Conservation (phyloP, 169 alveolate species). For the Perkinsus marinus region DNA sequence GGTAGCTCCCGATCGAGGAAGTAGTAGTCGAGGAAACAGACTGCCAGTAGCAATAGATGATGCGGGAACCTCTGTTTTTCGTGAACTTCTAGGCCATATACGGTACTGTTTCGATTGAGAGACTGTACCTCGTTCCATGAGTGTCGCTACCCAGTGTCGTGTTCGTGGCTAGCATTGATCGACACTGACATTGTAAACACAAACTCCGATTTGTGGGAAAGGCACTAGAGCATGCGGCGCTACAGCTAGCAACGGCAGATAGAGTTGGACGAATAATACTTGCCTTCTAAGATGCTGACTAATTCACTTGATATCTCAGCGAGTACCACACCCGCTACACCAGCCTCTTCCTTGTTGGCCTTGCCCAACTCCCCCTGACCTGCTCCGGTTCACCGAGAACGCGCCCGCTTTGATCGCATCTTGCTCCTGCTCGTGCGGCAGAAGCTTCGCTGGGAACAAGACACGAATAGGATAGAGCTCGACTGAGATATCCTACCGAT, state of each 20-base stretch:
- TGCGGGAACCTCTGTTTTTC: not conserved
- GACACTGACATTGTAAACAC: too few species aligned
- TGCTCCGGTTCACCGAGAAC: not conserved
- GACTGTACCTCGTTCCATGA: not conserved
- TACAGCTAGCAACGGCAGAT: too few species aligned
- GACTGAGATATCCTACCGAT: constrained; percentile 11
- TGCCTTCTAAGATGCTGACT: not conserved
- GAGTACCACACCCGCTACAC: not conserved
- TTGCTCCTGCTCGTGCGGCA: not conserved
- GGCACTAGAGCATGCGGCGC: too few species aligned
- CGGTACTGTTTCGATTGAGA: too few species aligned
- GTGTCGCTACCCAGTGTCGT: not conserved
- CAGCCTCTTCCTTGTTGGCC: not conserved
- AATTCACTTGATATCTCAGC: not conserved
- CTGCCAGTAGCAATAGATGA: not conserved
- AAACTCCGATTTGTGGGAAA: too few species aligned
- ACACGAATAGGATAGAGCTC: not conserved
- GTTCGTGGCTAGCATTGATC: too few species aligned
- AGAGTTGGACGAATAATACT: not conserved
- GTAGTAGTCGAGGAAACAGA: not conserved
- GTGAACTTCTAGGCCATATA: too few species aligned
- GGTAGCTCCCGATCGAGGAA: not conserved
- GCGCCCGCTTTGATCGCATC: not conserved
- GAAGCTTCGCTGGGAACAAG: not conserved
- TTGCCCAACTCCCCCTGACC: not conserved